These are phyloP conservation scores for Eremomyces bilateralis DNA, from an alignment of 495 filamentous ascomycete species.

Conservation along the genomic window DNA sequence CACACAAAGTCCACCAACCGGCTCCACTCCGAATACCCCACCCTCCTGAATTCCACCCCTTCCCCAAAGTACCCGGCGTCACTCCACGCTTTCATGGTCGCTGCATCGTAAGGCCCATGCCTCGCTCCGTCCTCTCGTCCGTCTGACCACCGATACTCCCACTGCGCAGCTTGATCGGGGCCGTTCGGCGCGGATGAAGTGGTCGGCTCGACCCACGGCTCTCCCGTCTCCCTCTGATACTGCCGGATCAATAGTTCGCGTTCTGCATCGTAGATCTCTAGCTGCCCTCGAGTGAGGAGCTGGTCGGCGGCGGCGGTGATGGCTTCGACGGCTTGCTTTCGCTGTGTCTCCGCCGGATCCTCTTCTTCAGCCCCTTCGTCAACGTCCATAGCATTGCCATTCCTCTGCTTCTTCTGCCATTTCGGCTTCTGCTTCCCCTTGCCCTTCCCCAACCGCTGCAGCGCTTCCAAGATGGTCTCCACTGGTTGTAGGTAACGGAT, in stretches of 20 bases:
- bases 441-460: slow-evolving; percentile 56
- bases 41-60: slow-evolving; percentile 65
- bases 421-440: slow-evolving; percentile 39
- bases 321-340: slow-evolving; percentile 50
- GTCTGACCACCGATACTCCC: slow-evolving; percentile 86
- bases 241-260: slow-evolving; percentile 67
- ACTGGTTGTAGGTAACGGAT: slow-evolving; percentile 55
- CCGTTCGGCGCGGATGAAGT: slow-evolving; percentile 6
- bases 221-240: slow-evolving; percentile 70
- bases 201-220: slow-evolving; percentile 59
- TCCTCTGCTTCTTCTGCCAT: slow-evolving; percentile 33
- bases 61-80: slow-evolving; percentile 85
- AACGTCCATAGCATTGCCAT: slow-evolving; percentile 44
- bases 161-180: slow-evolving; percentile 24
- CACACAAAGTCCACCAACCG: slow-evolving; percentile 30
- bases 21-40: slow-evolving; percentile 39
- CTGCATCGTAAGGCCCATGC: slow-evolving; percentile 70
- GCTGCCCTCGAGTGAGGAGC: slow-evolving; percentile 56
- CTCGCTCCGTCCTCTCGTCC: slow-evolving; percentile 57
- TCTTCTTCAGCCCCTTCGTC: slow-evolving; percentile 25
- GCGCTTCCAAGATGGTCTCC: slow-evolving; percentile 75
- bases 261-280: slow-evolving; percentile 75
- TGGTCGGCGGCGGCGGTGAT: slow-evolving; percentile 80
- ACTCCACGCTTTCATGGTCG: slow-evolving; percentile 73
- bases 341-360: slow-evolving; percentile 45